Evolutionary conservation across 1,284 basidiomycete genomes (phyloP), one percentile per base, ranked within the genome.

Genomic region (Blastosporella zonata): DNA sequence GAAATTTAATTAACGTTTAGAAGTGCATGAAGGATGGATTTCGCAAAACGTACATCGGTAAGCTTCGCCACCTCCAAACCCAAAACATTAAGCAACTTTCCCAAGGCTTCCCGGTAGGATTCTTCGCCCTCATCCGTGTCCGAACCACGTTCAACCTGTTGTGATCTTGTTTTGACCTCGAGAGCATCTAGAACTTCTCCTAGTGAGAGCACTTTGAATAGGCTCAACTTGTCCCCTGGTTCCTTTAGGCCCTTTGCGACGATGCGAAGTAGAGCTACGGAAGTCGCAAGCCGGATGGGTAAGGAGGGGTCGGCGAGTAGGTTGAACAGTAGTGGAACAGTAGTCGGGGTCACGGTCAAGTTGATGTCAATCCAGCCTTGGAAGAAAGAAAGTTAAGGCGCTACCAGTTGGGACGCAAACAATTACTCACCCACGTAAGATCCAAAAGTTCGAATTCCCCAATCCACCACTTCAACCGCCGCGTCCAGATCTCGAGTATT

Each of bases 281-380:
- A 87, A 0, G 95, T 87, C 0, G 93, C 89, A 13, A 93, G 74
- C 28, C 95, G 89, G 55, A 97, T 86, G 1, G 87, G 77, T 17
- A 91, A 66, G 10, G 87, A 85, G 0, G 78, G 67, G 60, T 93
- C 89, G n/a, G 87, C 87, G 36, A 99, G 81, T 22, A 97, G 77
- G 35, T 78, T 83, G 67, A 94, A 96, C 42, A 98, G 78, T 40
- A 99, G 71, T 5, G 87, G 82, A 22, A 99, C 83, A 0, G 94
- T 94, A 8, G 82, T 83, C 18, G 90, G 92, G 1, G 94, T 98
- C 53, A 99, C 88, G 23, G 97, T 92, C 50, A 99, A 75, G 60
- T 92, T 91, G 62, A 99, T 95, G 64, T 99, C 97, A 60, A 99
- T 90, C 97, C 97, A 99, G 7, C 94, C 93, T 96, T 59, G 17